A percentile compares a stretch with the other conserved stretches of the same genome.
Evolutionary conservation across 768 basidiomycete genomes (phyloP).

Genomic region (Cystobasidium tubakii): DNA sequence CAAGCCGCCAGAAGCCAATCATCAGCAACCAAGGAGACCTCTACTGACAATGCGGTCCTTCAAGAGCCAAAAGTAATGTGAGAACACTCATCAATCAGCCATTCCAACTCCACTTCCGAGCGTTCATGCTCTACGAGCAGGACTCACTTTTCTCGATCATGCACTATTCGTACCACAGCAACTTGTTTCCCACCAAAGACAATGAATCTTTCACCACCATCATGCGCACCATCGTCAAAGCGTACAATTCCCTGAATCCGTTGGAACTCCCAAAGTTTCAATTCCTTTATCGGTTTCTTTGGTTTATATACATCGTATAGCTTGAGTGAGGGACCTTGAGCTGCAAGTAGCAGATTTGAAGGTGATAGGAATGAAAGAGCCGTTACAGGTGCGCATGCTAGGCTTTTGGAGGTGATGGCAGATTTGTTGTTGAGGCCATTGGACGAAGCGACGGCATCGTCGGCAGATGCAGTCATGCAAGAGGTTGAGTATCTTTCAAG

Average conservation of each 20-base stretch:
- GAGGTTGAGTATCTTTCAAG: not conserved
- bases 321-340: slow-evolving; percentile 21
- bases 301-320: not conserved
- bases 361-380: slow-evolving; percentile 7
- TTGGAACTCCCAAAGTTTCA: not conserved
- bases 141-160: slow-evolving; percentile 25
- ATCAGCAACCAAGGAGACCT: not conserved
- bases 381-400: slow-evolving; percentile 32
- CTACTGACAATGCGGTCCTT: not conserved
- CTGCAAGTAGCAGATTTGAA: slow-evolving; percentile 16
- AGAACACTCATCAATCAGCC: not conserved
- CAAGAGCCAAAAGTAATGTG: not conserved
- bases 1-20: slow-evolving; percentile 21
- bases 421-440: not conserved
- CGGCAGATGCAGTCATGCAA: not conserved
- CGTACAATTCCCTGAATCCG: slow-evolving; percentile 15
- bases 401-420: not conserved
- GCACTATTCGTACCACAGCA: not conserved
- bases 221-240: not conserved
- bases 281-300: not conserved
- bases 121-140: too few species aligned
- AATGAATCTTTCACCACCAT: not conserved
- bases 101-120: not conserved
- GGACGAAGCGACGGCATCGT: not conserved
- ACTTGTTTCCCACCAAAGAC: slow-evolving; percentile 27